A percentile compares a stretch with the other conserved stretches of the same genome.
Conservation (phyloP, 2,329 filamentous ascomycete species). For the Clonostachys rosea region DNA sequence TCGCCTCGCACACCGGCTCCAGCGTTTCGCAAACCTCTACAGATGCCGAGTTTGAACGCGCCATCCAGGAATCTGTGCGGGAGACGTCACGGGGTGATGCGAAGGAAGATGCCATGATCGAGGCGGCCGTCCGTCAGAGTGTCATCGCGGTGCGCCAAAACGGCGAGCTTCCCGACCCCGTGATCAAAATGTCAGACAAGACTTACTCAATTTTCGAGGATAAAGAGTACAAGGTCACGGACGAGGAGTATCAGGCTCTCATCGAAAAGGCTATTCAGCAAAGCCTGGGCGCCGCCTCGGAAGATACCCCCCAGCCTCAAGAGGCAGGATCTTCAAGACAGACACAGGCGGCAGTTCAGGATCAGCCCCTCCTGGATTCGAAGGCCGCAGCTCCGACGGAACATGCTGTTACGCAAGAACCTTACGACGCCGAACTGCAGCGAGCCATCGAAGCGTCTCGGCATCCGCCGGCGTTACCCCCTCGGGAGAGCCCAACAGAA, state of each 20-base stretch:
- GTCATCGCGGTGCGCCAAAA: conserved; percentile 47
- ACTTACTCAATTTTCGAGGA: conserved; percentile 26
- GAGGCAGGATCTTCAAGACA: conserved; percentile 5
- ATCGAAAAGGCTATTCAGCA: conserved; percentile 52
- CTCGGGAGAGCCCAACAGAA: conserved; percentile 17
- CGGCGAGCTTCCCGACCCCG: conserved; percentile 15
- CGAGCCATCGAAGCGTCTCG: conserved; percentile 35
- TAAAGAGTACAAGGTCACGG: conserved; percentile 41
- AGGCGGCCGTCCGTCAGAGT: conserved; percentile 69
- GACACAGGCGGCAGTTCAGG: background rate
- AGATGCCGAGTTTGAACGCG: conserved; percentile 64
- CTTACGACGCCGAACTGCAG: conserved; percentile 29
- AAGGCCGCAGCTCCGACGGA: background rate
- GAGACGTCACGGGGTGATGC: conserved; percentile 67
- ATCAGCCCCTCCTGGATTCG: conserved; percentile 7
- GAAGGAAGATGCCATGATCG: conserved; percentile 66
- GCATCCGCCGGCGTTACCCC: conserved; percentile 4
- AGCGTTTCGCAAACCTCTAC: conserved; percentile 14
- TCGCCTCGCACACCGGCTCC: background rate
- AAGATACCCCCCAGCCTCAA: conserved; percentile 4
- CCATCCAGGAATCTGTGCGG: conserved; percentile 64
- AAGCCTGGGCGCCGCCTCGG: conserved; percentile 28
- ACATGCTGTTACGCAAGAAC: background rate
- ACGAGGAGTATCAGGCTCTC: conserved; percentile 52
- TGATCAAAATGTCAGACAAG: conserved; percentile 10